Evolutionary conservation across 495 filamentous ascomycete genomes (phyloP), one percentile per base, ranked within the genome.

Genomic region (Stereocaulon alpinum): DNA sequence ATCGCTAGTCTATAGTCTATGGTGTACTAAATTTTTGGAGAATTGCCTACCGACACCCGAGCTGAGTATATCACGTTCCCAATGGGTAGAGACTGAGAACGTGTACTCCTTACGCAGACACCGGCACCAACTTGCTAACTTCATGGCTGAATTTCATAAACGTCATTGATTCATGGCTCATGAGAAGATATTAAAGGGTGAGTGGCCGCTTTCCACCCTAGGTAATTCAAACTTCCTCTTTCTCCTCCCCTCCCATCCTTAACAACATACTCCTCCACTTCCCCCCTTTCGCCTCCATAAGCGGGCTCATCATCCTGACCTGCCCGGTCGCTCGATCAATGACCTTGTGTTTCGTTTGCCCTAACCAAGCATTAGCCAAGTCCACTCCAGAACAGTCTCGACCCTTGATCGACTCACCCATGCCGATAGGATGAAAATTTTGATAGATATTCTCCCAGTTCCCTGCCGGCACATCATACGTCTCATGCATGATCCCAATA

Each of bases 401-500:
- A 18, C 12, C 11, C 30, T n/a, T 10, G 34, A 14, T 50, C 3
- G 11, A 50, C 53, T 56, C 50, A 41, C 66, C 64, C 55, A 72
- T 60, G 11, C 69, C 65, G 15, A 64, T 62, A 20, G 66, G 67
- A 40, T 62, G 60, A 43, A 50, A 45, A 54, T 75, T 72, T 15
- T 69, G 55, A 64, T 76, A 79, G 52, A 78, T 67, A 42, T 69
- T 74, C 67, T 80, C 77, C 71, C 74, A 78, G 1, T 59, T 29
- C 2, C 70, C 69, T 20, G 58, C 62, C 4, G 72, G 69, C n/a
- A 67, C 72, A 30, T 65, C 59, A 65, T 76, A 81, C 4, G 69
- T 67, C 70, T 81, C 78, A 66, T 81, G 77, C 52, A 67, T 73
- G 63, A 80, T 77, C 14, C 64, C 60, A 17, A 81, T 42, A 54